phyloP scores from a whole-genome alignment of 495 filamentous ascomycete genomes.

The Lasiosphaeris hirsuta region DNA sequence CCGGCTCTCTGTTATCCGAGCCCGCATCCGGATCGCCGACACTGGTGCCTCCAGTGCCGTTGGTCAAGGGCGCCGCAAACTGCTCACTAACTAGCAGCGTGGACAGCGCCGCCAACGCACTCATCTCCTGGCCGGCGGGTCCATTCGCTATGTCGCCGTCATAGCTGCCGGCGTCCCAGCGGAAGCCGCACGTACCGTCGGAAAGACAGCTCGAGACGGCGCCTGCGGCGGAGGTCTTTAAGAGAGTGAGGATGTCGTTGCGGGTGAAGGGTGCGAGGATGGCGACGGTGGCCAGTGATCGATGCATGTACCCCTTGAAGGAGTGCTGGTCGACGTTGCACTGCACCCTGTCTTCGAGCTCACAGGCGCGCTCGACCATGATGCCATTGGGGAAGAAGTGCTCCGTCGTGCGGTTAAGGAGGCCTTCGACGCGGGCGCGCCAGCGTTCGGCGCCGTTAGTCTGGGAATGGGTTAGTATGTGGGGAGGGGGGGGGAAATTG shows the following conservation, averaged over 20 bases:
- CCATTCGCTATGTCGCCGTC: constrained; percentile 50
- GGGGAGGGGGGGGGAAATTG: not conserved
- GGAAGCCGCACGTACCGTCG: constrained; percentile 63
- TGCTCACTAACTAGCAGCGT: constrained; percentile 41
- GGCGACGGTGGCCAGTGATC: constrained; percentile 68
- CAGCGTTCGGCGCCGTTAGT: constrained; percentile 50
- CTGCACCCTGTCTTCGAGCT: constrained; percentile 37
- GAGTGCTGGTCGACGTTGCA: constrained; percentile 76
- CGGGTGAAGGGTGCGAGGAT: constrained; percentile 67
- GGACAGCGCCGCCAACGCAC: constrained; percentile 60
- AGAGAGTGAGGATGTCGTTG: constrained; percentile 56
- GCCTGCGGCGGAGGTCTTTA: constrained; percentile 61
- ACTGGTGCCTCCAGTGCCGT: constrained; percentile 68
- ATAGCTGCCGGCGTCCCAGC: constrained; percentile 47
- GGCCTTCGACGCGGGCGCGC: constrained; percentile 48
- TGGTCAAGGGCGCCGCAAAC: constrained; percentile 54
- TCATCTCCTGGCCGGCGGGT: constrained; percentile 64
- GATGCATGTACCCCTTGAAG: constrained; percentile 86
- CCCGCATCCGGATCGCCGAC: constrained; percentile 67
- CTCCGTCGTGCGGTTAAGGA: constrained; percentile 49
- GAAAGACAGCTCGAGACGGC: constrained; percentile 66
- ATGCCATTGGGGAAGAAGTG: constrained; percentile 56
- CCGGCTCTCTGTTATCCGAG: constrained; percentile 11
- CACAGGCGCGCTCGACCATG: constrained; percentile 68
- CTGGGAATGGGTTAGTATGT: constrained; percentile 28